Conservation (phyloP, 768 basidiomycete genomes). For the Termitomyces sp. region DNA sequence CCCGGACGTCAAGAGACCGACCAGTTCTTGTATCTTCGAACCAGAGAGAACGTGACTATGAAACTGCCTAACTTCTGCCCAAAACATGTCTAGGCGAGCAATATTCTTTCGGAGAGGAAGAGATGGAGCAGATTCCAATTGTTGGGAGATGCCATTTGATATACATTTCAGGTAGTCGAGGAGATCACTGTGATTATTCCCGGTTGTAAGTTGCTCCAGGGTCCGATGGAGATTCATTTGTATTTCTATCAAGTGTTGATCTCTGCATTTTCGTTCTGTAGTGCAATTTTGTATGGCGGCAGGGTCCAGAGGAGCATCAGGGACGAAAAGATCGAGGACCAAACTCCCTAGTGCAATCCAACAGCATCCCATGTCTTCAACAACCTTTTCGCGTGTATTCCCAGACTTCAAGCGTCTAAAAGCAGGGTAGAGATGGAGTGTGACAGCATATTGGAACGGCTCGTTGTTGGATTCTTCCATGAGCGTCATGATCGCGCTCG, state of each 20-base stretch:
- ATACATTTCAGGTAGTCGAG: constrained; percentile 40
- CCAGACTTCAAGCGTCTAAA: constrained; percentile 16
- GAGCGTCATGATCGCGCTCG: constrained; percentile 25
- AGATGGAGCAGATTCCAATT: constrained; percentile 23
- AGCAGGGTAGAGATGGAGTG: constrained; percentile 26
- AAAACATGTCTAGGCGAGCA: constrained; percentile 57
- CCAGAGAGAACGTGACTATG: constrained; percentile 49
- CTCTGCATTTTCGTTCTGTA: constrained; percentile 38
- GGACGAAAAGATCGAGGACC: constrained; percentile 72
- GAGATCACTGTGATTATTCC: constrained; percentile 50
- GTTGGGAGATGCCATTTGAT: constrained; percentile 27
- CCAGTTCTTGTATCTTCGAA: constrained; percentile 49
- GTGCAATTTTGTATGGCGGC: constrained; percentile 56
- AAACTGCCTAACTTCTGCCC: constrained; percentile 80
- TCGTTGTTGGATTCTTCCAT: constrained; percentile 30
- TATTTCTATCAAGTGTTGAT: constrained; percentile 35
- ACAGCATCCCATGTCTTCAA: constrained; percentile 26
- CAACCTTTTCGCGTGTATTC: constrained; percentile 6
- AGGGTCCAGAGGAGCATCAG: constrained; percentile 86
- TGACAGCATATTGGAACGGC: constrained; percentile 32
- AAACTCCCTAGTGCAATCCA: constrained; percentile 64
- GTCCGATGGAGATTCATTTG: constrained; percentile 53
- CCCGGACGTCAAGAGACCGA: constrained; percentile 30
- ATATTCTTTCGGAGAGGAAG: constrained; percentile 38
- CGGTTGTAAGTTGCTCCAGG: constrained; percentile 55